Conservation (phyloP, 345 rosid genomes). For the Jatropha curcas region DNA sequence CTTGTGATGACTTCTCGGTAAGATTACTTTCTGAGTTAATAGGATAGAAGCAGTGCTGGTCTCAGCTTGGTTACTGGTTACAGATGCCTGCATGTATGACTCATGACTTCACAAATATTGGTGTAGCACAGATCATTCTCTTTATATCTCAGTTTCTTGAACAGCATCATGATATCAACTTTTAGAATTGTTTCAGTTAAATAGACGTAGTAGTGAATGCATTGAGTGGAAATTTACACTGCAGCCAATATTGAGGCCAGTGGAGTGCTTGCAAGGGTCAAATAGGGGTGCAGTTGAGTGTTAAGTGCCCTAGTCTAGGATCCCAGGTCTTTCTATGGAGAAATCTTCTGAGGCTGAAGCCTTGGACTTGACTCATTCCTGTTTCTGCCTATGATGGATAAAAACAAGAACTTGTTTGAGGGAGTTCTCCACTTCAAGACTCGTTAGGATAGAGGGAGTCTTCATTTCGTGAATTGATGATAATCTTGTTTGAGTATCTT, state of each 20-base stretch:
- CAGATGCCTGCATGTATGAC: not conserved
- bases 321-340: no score
- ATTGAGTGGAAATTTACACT: not conserved
- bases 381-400: no score
- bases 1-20: constrained; percentile 86
- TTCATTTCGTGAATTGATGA: no score
- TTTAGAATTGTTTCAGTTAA: not conserved
- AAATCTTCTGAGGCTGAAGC: no score
- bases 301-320: no score
- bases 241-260: not conserved
- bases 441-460: no score
- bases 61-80: not conserved
- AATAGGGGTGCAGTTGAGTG: not conserved
- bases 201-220: not conserved
- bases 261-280: not conserved
- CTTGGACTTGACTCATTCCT: no score
- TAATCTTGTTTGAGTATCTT: no score
- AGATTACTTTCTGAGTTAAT: constrained; percentile 15
- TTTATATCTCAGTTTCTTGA: not conserved
- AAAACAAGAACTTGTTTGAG: no score
- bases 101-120: not conserved
- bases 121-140: not conserved
- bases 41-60: not conserved
- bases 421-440: no score
- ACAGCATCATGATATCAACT: not conserved